phyloP scores from a whole-genome alignment of 345 rosid species.

The Corymbia maculata region DNA sequence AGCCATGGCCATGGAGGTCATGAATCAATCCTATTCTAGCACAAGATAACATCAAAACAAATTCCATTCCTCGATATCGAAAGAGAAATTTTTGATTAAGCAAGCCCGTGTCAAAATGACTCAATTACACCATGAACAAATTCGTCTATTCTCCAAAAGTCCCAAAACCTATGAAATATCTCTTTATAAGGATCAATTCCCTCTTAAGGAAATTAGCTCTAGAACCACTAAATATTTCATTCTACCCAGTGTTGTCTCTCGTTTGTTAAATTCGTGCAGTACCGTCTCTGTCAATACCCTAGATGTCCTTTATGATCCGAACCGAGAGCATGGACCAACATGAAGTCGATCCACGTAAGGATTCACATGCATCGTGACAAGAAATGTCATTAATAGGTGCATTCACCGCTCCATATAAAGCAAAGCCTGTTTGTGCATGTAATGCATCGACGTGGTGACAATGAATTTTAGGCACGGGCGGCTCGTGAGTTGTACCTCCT shows the following conservation, averaged over 20 bases:
- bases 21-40: not conserved
- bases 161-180: not conserved
- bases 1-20: not conserved
- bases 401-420: not conserved
- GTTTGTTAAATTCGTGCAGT: not conserved
- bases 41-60: not conserved
- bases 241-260: not conserved
- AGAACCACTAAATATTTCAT: not conserved
- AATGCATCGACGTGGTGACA: not conserved
- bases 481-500: conserved; percentile 9
- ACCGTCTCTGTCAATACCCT: not conserved
- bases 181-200: not conserved
- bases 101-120: not conserved
- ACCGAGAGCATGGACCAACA: not conserved
- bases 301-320: not conserved
- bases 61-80: not conserved
- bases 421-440: not conserved
- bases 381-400: not conserved
- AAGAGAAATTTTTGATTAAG: not conserved
- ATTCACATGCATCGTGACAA: not conserved
- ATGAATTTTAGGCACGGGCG: conserved; percentile 31
- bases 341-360: not conserved
- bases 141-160: not conserved
- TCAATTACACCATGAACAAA: not conserved
- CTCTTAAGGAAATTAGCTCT: not conserved